These are phyloP conservation scores for Protomyces lactucae-debilis DNA, from an alignment of 1,139 yeast species.

Conservation along the genomic window DNA sequence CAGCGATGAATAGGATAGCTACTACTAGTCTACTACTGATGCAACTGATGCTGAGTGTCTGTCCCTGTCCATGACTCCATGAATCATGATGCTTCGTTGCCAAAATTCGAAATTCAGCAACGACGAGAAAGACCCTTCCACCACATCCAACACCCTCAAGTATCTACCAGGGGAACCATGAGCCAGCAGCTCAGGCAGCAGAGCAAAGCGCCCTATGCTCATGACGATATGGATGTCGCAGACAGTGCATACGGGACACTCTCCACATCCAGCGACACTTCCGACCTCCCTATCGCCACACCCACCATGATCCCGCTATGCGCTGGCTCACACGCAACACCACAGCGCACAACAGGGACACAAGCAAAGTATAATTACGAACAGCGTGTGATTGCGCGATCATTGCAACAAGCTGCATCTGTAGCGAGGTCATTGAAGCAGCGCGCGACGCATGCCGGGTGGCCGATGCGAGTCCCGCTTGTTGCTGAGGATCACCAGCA, in stretches of 20 bases:
- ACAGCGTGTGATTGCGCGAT: conserved; percentile 14
- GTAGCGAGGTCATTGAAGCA: conserved; percentile 8
- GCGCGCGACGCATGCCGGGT: conserved; percentile 14
- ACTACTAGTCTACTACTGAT: not conserved
- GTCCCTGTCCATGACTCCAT: not conserved
- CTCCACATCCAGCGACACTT: not conserved
- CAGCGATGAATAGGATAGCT: not conserved
- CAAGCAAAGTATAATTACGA: conserved; percentile 11
- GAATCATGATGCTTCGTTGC: not conserved
- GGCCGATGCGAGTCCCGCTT: conserved; percentile 24
- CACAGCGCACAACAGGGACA: not conserved
- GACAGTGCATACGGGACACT: not conserved
- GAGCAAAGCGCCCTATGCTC: not conserved
- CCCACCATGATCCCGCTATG: not conserved
- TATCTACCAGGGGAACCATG: not conserved
- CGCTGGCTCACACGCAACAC: not conserved
- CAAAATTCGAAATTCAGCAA: not conserved
- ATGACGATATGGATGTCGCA: not conserved
- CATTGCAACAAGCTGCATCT: conserved; percentile 8
- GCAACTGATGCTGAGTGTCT: not conserved
- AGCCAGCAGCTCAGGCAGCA: not conserved
- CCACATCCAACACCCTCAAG: not conserved
- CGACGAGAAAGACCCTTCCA: not conserved
- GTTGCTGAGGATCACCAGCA: not conserved
- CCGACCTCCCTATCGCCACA: not conserved